Evolutionary conservation across 768 basidiomycete genomes (phyloP).

Genomic region (Tricholoma sp.): DNA sequence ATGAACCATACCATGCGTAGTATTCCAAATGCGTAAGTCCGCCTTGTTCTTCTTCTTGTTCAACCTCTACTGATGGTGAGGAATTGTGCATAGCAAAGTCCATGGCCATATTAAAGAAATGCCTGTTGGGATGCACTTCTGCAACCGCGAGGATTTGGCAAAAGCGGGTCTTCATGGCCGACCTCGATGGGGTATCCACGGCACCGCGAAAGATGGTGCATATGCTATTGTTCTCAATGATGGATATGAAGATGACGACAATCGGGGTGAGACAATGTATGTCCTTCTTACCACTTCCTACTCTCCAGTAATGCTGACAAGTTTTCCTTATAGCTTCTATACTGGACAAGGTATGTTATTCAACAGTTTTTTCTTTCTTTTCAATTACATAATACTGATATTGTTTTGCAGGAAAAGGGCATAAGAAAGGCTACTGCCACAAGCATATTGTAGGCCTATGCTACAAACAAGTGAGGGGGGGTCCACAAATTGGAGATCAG

Average conservation of each 20-base stretch:
- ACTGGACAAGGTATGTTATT: constrained; percentile 3
- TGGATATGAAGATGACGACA: constrained; percentile 3
- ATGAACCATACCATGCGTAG: no score
- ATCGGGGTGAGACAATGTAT: constrained; percentile 2
- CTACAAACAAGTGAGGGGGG: background rate
- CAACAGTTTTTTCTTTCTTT: background rate
- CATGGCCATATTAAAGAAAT: background rate
- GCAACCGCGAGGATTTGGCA: background rate
- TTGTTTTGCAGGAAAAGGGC: background rate
- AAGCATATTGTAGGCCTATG: no score
- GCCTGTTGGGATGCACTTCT: background rate
- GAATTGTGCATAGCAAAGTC: background rate
- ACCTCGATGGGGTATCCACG: background rate
- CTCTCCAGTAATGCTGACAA: background rate
- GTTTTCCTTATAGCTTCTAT: background rate
- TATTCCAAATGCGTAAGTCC: background rate
- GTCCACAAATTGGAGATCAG: constrained; percentile 4
- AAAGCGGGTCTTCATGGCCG: background rate
- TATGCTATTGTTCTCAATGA: constrained; percentile 1
- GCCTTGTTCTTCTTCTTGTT: background rate
- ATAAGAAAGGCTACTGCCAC: background rate
- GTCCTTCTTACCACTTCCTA: background rate
- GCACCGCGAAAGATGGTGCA: constrained; percentile 1
- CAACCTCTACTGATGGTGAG: background rate
- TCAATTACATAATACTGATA: background rate